Evolutionary conservation across 1,139 yeast species (phyloP).

Genomic region (Lipomyces yarrowii): DNA sequence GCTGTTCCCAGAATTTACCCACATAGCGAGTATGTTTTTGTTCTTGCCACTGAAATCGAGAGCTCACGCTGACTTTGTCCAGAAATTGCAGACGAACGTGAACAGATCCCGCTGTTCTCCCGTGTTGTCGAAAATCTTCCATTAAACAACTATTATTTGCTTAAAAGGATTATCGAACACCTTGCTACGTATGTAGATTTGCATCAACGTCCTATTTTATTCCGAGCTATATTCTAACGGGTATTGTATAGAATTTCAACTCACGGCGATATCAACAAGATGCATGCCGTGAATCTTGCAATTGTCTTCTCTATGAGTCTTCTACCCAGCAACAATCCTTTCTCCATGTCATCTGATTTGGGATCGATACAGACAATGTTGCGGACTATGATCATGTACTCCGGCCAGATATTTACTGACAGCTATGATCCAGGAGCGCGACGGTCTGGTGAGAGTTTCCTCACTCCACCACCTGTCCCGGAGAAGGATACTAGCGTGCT

Average conservation of each 20-base stretch:
- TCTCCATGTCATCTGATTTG: slow-evolving; percentile 38
- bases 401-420: slow-evolving; percentile 38
- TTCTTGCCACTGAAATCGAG: slow-evolving; percentile 4
- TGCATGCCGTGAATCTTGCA: slow-evolving; percentile 80
- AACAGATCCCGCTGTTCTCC: slow-evolving; percentile 49
- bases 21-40: slow-evolving; percentile 28
- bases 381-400: slow-evolving; percentile 42
- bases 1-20: slow-evolving; percentile 56
- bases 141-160: slow-evolving; percentile 62
- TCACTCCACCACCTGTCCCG: not conserved
- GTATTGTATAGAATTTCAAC: slow-evolving; percentile 48
- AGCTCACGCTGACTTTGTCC: slow-evolving; percentile 34
- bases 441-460: not conserved
- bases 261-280: slow-evolving; percentile 65
- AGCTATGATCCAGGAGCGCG: not conserved
- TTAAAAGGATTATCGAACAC: slow-evolving; percentile 69
- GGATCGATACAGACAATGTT: slow-evolving; percentile 47
- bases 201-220: not conserved
- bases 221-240: not conserved
- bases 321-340: slow-evolving; percentile 38
- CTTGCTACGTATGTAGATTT: slow-evolving; percentile 46
- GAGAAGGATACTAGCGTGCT: not conserved
- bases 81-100: slow-evolving; percentile 36
- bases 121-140: slow-evolving; percentile 59
- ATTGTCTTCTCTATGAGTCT: slow-evolving; percentile 70